Base-by-base conservation (phyloP, 352 stramenopile genomes). In the Pythium graminicola region DNA sequence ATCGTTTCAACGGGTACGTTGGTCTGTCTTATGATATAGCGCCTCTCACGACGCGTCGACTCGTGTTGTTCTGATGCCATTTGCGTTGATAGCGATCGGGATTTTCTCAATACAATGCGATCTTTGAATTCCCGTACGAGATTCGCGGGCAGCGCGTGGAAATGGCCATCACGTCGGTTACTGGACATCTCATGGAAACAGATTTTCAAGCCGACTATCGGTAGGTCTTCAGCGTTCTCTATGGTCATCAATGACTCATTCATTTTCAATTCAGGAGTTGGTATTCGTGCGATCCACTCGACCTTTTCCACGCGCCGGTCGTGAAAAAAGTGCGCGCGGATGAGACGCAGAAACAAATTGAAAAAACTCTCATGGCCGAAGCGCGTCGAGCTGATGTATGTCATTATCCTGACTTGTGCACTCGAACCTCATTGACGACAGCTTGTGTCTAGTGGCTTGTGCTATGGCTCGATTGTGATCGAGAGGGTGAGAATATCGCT, bases 391-490 rank as follows among this genome's bases (percentile, higher is more conserved):
- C 72, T 29, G 69, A 97, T 68, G 57, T 47, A 14, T 4, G 40
- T 44, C 17, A n/a, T 19, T 16, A 10, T 4, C 7, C 3, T 10
- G 28, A n/a, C n/a, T n/a, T n/a, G n/a, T n/a, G n/a, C n/a, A n/a
- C n/a, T n/a, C n/a, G n/a, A 26, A 45, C n/a, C 14, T 9, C 28
- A 17, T 27, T 4, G 5, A 17, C 28, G 39, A 45, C 28, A 42
- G 9, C 16, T 28, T 4, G 26, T 31, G 26, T 7, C 1, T 49
- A 95, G 85, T 93, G 82, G 76, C 81, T 99, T 1, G 76, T 98
- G 27, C 70, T 98, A 27, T 99, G 97, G 97, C 72, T 99, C 20
- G 97, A 99, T 92, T 99, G 97, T 62, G 97, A 99, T 89, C 89
- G 96, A 23, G 97, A 99, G 67, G 97, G 97, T n/a, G 97, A 99